These are phyloP conservation scores for Pichia eremophila DNA, from an alignment of 805 yeast genomes.

Conservation along the genomic window DNA sequence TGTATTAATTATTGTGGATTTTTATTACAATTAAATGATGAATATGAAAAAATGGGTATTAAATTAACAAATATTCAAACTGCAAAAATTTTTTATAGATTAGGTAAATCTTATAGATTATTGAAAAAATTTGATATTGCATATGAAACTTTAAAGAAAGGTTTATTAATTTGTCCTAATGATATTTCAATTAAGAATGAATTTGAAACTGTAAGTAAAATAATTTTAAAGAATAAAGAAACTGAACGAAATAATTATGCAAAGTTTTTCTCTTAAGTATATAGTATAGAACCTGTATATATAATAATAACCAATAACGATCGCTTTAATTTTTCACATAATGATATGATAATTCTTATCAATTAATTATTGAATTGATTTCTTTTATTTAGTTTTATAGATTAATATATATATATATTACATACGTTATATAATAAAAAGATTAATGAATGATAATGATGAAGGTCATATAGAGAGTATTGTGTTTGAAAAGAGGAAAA, in stretches of 20 bases:
- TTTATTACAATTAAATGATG: conserved; percentile 39
- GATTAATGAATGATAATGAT: too few relatives aligned
- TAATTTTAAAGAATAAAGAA: conserved; percentile 35
- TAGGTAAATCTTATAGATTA: conserved; percentile 27
- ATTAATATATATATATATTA: too few relatives aligned
- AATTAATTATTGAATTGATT: too few relatives aligned
- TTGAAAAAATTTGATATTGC: conserved; percentile 43
- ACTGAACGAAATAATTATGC: conserved; percentile 48
- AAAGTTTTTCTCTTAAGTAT: conserved; percentile 41
- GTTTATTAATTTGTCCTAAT: conserved; percentile 32
- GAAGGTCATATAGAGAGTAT: too few relatives aligned
- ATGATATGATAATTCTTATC: too few relatives aligned
- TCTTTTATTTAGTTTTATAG: too few relatives aligned
- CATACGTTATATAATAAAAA: too few relatives aligned
- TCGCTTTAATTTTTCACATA: too few relatives aligned
- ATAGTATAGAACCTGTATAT: too few relatives aligned
- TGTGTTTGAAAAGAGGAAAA: too few relatives aligned
- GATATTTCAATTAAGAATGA: conserved; percentile 43
- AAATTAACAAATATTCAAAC: conserved; percentile 19
- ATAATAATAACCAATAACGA: too few relatives aligned
- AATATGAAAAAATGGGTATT: too few relatives aligned
- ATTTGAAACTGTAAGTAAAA: conserved; percentile 30
- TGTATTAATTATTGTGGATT: conserved; percentile 47
- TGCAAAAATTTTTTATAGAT: conserved; percentile 21
- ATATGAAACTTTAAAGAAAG: conserved; percentile 34